Base-by-base conservation (phyloP, 108 stramenopile species). In the Stephanodiscus triporus region DNA sequence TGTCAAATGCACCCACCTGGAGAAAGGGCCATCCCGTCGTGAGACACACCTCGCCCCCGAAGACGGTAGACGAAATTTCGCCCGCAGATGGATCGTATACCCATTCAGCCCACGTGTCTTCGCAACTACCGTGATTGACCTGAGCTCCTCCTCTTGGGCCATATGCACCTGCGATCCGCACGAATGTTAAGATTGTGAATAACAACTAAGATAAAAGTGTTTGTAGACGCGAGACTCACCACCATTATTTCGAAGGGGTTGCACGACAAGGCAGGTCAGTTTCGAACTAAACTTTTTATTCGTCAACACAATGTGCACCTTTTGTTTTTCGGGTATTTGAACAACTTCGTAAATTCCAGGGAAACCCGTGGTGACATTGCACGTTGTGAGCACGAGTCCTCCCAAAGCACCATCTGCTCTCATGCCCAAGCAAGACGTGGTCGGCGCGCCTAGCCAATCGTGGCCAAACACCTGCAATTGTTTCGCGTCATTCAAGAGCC, bases 1-100 rank as follows among this genome's bases (percentile, higher is more conserved):
- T 88, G 20, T 85, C 70, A 68, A 95, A 95, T 20, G 90, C 91
- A 9, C 89, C 92, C 61, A 85, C 89, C 72, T 95, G 95, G 45
- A 95, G 68, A 57, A 92, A 93, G 0, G 95, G 95, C 95, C 95
- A 95, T 4, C 95, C 95, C 17, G 95, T 93, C 24, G 95, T 95
- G 76, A 95, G 76, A 77, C 95, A 95, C 0, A 91, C 88, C 54
- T 87, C 83, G 32, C 82, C 85, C 7, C 69, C 80, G 30, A 85
- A 83, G 57, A 66, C 84, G 23, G 58, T 37, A 17, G 93, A 90
- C 23, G 75, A 75, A 29, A 90, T 81, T 76, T 95, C 91, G 34
- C 88, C 87, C 26, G 73, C 81, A 13, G 59, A 48, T 47, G 65
- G 53, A 57, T 81, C 72, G 47, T 82, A 75, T 9, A 65, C 65